These are phyloP conservation scores for Euphorbia corollata DNA, from an alignment of 441 rosid species.

Conservation along the genomic window DNA sequence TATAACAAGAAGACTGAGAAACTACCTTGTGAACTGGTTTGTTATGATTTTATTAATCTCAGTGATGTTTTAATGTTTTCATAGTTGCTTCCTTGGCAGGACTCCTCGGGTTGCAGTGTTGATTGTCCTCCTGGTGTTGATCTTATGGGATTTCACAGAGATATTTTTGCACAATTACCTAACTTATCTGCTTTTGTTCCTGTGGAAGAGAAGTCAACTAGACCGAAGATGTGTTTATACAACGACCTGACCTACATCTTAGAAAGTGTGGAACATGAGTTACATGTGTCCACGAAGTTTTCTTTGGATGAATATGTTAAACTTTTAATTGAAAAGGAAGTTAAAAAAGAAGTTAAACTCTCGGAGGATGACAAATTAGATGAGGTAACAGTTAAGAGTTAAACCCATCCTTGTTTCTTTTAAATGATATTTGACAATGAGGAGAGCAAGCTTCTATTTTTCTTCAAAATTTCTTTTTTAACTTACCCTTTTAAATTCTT, in stretches of 20 bases:
- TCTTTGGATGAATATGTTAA: conserved; percentile 40
- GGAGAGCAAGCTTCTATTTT: neutral
- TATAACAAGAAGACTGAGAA: conserved; percentile 25
- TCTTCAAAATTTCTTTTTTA: neutral
- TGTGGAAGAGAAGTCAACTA: conserved; percentile 24
- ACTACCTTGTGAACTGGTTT: conserved; percentile 30
- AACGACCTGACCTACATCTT: conserved; percentile 34
- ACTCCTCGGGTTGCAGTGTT: conserved; percentile 28
- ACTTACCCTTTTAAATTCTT: conserved; percentile 2
- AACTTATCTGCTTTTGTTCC: conserved; percentile 17
- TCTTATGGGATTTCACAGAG: conserved; percentile 23
- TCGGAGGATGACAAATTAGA: conserved; percentile 27
- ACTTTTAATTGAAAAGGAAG: conserved; percentile 50
- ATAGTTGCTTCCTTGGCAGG: conserved; percentile 36
- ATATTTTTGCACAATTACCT: conserved; percentile 20
- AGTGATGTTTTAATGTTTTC: conserved; percentile 27
- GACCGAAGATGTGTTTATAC: conserved; percentile 25
- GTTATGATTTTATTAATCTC: conserved; percentile 19
- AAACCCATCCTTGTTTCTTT: neutral
- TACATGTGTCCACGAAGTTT: conserved; percentile 45
- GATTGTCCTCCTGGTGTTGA: conserved; percentile 48
- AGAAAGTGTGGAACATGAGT: conserved; percentile 54
- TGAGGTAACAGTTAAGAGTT: conserved; percentile 32
- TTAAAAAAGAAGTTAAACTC: conserved; percentile 27
- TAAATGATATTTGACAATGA: neutral